These are phyloP conservation scores for Populus euphratica DNA, from an alignment of 345 rosid genomes.

Conservation along the genomic window DNA sequence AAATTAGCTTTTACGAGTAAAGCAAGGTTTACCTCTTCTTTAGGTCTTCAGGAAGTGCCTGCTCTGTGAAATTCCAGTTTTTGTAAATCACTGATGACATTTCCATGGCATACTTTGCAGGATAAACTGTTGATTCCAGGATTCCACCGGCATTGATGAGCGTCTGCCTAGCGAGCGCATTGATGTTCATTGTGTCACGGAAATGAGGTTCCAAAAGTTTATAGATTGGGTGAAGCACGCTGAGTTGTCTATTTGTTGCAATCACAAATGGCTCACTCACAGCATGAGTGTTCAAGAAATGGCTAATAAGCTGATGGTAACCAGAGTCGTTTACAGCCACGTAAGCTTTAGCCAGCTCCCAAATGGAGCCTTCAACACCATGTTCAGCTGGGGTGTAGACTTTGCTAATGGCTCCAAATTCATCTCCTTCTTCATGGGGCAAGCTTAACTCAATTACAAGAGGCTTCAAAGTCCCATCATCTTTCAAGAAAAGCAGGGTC, in stretches of 20 bases:
- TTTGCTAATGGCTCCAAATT: constrained; percentile 53
- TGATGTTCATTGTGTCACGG: constrained; percentile 37
- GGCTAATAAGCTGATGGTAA: constrained; percentile 79
- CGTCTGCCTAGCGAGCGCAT: constrained; percentile 26
- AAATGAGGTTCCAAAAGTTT: constrained; percentile 45
- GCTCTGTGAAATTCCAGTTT: constrained; percentile 35
- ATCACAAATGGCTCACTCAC: constrained; percentile 38
- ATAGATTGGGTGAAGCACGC: constrained; percentile 35
- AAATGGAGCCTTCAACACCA: constrained; percentile 53
- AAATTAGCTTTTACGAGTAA: not conserved
- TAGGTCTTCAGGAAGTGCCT: constrained; percentile 38
- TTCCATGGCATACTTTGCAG: constrained; percentile 37
- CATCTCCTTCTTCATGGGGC: constrained; percentile 63
- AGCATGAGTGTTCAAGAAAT: constrained; percentile 54
- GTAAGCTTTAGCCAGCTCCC: constrained; percentile 85
- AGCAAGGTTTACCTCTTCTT: constrained; percentile 23
- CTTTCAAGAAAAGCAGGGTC: constrained; percentile 62
- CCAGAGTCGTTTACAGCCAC: constrained; percentile 82
- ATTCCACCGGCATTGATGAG: constrained; percentile 38
- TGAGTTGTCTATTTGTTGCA: constrained; percentile 38
- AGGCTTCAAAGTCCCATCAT: constrained; percentile 76
- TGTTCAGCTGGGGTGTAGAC: constrained; percentile 63
- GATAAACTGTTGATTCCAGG: constrained; percentile 31
- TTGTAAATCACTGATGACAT: constrained; percentile 33
- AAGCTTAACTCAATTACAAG: constrained; percentile 67